Base-by-base conservation (phyloP, 768 basidiomycete genomes). In the Asterophora lycoperdoides region DNA sequence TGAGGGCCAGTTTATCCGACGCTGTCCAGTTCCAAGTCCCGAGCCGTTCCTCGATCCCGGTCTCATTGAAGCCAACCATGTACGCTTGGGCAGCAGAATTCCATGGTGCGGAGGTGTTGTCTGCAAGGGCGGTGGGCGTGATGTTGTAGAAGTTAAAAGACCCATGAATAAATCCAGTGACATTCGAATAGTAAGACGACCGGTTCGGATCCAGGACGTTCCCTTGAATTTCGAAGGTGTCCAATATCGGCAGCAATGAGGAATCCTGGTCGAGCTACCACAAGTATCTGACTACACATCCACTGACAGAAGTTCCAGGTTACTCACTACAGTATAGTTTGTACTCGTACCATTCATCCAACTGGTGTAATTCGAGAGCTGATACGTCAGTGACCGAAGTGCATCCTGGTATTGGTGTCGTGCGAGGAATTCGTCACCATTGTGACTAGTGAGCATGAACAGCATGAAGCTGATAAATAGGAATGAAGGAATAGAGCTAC, bases 141-240 rank as follows among this genome's bases (percentile, higher is more conserved):
- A 90, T 78, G 60, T 91, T 92, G 59, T 80, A 72, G 57, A 79
- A 79, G 33, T 69, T 68, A 11, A 80, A 64, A 37, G 78, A 68
- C 3, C 86, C 87, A 46, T 81, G 82, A 49, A 88, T 75, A 61
- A 87, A 90, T 6, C 89, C 90, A 13, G 89, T 89, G 37, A 86
- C 74, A 60, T 93, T 93, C 4, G 71, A 64, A 56, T 83, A 87
- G 60, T 89, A 91, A 1, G 88, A 84, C 17, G 68, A 70, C 30
- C 57, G 47, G 15, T 57, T 51, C 4, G 78, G 72, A 53, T 81
- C 73, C 4, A 84, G 63, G 32, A 59, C 57, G 4, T 61, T 64
- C 5, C 76, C 76, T 41, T 68, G 61, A 1, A 78, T 64, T 33
- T 79, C 56, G 50, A 86, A 74, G 19, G 66, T 62, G 17, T 76